Percentiles rank a stretch among this genome's conserved stretches.
Conservation (phyloP, 768 basidiomycete genomes). For the Cystobasidium ongulense region DNA sequence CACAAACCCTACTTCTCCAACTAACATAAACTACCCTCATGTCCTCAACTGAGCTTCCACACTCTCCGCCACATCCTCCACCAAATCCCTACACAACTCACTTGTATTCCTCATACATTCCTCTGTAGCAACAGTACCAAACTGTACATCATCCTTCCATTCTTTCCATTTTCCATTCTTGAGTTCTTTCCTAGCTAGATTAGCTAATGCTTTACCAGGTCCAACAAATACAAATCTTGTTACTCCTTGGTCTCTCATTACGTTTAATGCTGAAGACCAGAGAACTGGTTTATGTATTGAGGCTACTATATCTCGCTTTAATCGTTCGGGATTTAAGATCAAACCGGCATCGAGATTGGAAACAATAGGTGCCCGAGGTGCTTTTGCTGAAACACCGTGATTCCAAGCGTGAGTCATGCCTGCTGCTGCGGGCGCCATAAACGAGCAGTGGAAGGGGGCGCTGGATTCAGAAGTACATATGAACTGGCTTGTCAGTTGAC, state of each 20-base stretch:
- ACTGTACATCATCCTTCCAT: conserved; percentile 1
- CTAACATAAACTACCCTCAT: not conserved
- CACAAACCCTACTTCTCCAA: not conserved
- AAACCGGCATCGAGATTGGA: conserved; percentile 39
- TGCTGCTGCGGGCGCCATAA: conserved; percentile 39
- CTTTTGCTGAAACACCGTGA: conserved; percentile 29
- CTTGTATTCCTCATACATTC: not conserved
- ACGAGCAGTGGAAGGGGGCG: conserved; percentile 41
- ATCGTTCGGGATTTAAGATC: conserved; percentile 36
- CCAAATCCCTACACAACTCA: conserved; percentile 1
- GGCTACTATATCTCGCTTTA: conserved; percentile 38
- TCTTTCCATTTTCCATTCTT: conserved; percentile 31
- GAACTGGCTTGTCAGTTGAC: not conserved
- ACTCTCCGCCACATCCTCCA: not conserved
- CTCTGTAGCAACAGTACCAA: conserved; percentile 11
- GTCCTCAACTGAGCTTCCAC: not conserved
- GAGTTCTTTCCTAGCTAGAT: conserved; percentile 36
- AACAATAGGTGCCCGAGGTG: conserved; percentile 37
- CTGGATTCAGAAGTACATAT: conserved; percentile 3
- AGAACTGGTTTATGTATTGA: conserved; percentile 41
- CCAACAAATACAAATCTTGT: conserved; percentile 39
- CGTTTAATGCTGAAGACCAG: conserved; percentile 38
- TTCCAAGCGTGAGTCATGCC: conserved; percentile 39
- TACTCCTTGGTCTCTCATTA: conserved; percentile 31
- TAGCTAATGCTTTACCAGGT: conserved; percentile 41